Base-by-base conservation (phyloP, 768 basidiomycete species). In the Termitomyces sp. region DNA sequence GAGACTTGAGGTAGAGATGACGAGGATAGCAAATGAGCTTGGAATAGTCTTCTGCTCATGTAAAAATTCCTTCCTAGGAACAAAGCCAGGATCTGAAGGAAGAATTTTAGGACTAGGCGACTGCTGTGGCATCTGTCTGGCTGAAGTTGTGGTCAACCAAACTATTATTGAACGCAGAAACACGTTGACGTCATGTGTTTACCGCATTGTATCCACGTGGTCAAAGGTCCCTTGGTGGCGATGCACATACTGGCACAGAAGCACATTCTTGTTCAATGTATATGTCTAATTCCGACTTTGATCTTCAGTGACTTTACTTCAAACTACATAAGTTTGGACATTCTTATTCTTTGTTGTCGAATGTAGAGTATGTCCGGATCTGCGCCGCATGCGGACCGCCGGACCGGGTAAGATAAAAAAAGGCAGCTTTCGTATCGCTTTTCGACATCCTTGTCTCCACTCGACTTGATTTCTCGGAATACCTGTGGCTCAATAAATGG, bases 21-120 rank as follows among this genome's bases (percentile, higher is more conserved):
- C 80, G 47, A 91, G 76, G 57, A 91, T 78, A 32, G 85, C 79
- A 69, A 91, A 91, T 20, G 82, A 73, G 64, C 82, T 88, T 42
- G 73, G 68, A 16, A 79, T 75, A 8, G 67, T 64, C 55, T 74
- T 76, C 53, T 78, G 78, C 65, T 87, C 82, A 36, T 79, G 82
- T 58, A 86, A 72, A 69, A 91, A 91, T 71, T 91, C 89, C 66
- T 82, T 86, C 65, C 89, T 73, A 22, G 90, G 89, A 36, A 77
- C 77, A 61, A 90, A 87, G 54, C 77, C 74, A 61, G 77, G 69
- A 52, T 81, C 80, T 55, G 79, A 63, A 59, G 75, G 54, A 58
- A 48, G 16, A 38, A 6, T 52, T 36, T 26, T 26, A 26, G 18
- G 36, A 52, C 50, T 61, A 35, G 58, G 40, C 30, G 48, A 63